A percentile compares a stretch with the other conserved stretches of the same genome.
These are phyloP conservation scores for Arthrobotrys megalospora DNA, from an alignment of 2,329 filamentous ascomycete species.

Conservation along the genomic window DNA sequence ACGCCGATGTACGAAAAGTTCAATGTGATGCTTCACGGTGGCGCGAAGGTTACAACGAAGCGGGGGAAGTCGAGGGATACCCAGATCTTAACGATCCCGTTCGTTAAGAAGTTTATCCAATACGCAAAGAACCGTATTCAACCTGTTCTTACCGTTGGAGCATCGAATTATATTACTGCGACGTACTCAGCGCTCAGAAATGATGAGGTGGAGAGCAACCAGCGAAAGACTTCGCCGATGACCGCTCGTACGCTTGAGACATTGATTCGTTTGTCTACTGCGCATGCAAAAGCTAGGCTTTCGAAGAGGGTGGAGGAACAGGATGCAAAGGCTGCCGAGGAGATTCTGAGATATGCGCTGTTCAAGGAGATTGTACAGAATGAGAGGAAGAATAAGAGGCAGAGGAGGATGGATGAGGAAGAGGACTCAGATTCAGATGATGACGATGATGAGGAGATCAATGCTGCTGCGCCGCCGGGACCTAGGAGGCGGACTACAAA, in stretches of 20 bases:
- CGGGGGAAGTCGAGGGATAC: conserved; percentile 82
- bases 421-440: conserved; percentile 73
- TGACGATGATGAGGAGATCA: conserved; percentile 72
- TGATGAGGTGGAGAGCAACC: conserved; percentile 94
- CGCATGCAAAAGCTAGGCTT: conserved; percentile 91
- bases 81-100: conserved; percentile 93
- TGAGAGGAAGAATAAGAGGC: conserved; percentile 81
- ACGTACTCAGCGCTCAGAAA: conserved; percentile 94
- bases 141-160: conserved; percentile 89
- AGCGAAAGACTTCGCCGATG: conserved; percentile 92
- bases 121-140: conserved; percentile 94
- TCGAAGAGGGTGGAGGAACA: conserved; percentile 90
- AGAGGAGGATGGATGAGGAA: conserved; percentile 81
- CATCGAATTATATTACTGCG: conserved; percentile 89
- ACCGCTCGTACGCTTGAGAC: conserved; percentile 98
- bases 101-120: conserved; percentile 99
- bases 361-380: conserved; percentile 92
- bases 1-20: conserved; percentile 97
- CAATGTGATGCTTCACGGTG: conserved; percentile 94
- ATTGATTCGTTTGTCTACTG: conserved; percentile 95
- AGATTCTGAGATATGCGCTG: conserved; percentile 90
- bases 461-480: conserved; percentile 69
- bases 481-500: conserved; percentile 69
- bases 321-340: conserved; percentile 88
- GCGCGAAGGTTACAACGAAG: conserved; percentile 79